A percentile compares a stretch with the other conserved stretches of the same genome.
Conservation (phyloP, 2,329 filamentous ascomycete species). For the Phyllosticta capitalensis region DNA sequence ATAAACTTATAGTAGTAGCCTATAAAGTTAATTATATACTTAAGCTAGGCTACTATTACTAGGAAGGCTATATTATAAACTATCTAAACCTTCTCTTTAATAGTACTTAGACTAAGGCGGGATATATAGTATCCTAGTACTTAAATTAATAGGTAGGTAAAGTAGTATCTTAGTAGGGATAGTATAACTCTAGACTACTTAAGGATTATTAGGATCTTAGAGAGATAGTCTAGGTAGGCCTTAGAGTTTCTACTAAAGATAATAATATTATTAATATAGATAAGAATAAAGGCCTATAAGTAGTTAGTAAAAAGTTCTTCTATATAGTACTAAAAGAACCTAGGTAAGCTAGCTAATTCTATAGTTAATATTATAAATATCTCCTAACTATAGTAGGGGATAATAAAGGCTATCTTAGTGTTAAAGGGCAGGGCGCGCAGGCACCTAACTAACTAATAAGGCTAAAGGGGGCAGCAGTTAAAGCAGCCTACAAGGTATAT, state of each 20-base stretch:
- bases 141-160: not conserved
- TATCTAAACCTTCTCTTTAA: too few species aligned
- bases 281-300: too few species aligned
- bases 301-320: not conserved
- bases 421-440: too few species aligned
- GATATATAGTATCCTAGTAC: not conserved
- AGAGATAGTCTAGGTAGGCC: not conserved
- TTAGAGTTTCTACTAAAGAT: not conserved
- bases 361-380: not conserved
- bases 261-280: not conserved
- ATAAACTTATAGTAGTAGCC: too few species aligned
- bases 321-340: not conserved
- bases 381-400: too few species aligned
- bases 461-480: too few species aligned
- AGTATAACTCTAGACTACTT: not conserved
- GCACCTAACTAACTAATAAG: too few species aligned
- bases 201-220: not conserved
- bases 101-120: not conserved
- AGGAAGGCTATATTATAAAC: too few species aligned
- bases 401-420: too few species aligned
- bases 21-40: too few species aligned
- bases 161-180: not conserved
- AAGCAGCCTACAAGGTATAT: too few species aligned
- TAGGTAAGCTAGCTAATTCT: not conserved
- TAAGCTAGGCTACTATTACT: too few species aligned